These are phyloP conservation scores for Cucurbita maxima DNA, from an alignment of 306 rosid species.

Conservation along the genomic window DNA sequence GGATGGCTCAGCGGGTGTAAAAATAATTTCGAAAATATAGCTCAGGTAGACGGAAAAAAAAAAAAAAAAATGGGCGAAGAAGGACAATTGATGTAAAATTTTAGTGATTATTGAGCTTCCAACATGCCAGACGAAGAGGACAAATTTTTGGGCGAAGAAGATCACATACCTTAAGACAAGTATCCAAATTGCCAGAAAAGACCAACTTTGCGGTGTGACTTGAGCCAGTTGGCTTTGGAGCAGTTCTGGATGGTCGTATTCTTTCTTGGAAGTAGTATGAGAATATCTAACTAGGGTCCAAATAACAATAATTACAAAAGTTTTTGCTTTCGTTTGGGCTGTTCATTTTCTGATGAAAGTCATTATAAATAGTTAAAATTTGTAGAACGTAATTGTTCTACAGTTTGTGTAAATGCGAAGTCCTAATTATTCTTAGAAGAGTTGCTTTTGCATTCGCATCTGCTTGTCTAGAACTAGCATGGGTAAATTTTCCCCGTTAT, in stretches of 20 bases:
- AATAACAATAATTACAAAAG: background rate
- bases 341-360: background rate
- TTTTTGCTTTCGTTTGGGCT: background rate
- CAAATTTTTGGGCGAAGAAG: background rate
- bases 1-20: background rate
- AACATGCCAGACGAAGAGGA: background rate
- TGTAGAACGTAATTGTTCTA: background rate
- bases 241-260: background rate
- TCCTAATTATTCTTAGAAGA: background rate
- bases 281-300: background rate
- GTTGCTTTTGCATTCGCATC: background rate
- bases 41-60: background rate
- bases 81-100: background rate
- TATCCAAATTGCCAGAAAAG: constrained; percentile 2
- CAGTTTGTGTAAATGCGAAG: background rate
- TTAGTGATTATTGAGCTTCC: background rate
- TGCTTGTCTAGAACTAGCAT: background rate
- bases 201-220: background rate
- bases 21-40: background rate
- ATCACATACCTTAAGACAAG: background rate
- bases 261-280: background rate
- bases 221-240: constrained; percentile 3
- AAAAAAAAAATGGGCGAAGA: too few species aligned
- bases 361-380: background rate
- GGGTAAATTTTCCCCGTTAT: background rate